Base-by-base conservation (phyloP, 441 rosid genomes). In the Hura crepitans region DNA sequence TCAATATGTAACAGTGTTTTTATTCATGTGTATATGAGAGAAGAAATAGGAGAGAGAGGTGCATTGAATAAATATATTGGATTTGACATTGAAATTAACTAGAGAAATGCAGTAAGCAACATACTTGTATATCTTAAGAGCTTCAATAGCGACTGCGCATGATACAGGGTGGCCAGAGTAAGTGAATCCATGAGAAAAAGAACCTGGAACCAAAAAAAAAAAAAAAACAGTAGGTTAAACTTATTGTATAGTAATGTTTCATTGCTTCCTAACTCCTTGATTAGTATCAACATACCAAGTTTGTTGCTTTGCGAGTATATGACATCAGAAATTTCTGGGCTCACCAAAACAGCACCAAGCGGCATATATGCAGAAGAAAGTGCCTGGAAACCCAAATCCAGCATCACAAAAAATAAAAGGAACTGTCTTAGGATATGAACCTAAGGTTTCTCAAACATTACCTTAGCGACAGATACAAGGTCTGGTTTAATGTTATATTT, bases 111-210 rank as follows among this genome's bases (percentile, higher is more conserved):
- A 74, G 56, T 61, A 73, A 70, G 12, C 51, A 72, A 78, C 81
- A 28, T 46, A 95, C 96, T 79, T 92, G 86, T 95, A 95, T 69
- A 95, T 74, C 83, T 86, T 89, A 68, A 92, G 81, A 0, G 97
- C 85, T 81, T 95, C 98, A 18, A 87, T 54, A 70, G 97, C 97
- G 60, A 95, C 96, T 4, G 95, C 96, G 54, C 98, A 92, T 68
- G 98, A 77, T 58, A 89, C 98, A 55, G 97, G 98, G 82, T 92
- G 99, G 71, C 98, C 99, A 23, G 99, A 90, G 74, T 92, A 92
- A 51, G 99, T 92, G 71, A 95, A 95, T 77, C 99, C 98, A 81
- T 95, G 99, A 60, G 92, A 86, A 80, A 95, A 95, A 53, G 72
- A 0, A 68, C 99, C 98, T 95, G 82, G n/a, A n/a, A n/a, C n/a